Evolutionary conservation across 2,329 filamentous ascomycete genomes (phyloP).

Genomic region (Colletotrichum euphorbiae): DNA sequence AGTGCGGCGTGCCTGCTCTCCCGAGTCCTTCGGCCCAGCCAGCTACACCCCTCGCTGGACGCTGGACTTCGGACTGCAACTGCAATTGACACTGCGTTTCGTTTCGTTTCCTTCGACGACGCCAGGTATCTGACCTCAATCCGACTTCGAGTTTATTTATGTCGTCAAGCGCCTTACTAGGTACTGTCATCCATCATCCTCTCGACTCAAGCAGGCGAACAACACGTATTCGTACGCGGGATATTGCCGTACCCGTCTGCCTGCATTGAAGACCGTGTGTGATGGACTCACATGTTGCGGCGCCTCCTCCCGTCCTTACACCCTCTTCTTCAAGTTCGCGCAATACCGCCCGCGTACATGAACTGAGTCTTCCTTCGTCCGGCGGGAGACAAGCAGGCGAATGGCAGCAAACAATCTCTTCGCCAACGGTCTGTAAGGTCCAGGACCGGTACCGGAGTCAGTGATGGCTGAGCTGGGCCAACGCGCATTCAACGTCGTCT

Average conservation of each 20-base stretch:
- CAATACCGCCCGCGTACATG: conserved; percentile 4
- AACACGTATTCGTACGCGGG: conserved; percentile 18
- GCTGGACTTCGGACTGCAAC: conserved; percentile 23
- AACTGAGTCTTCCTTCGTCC: conserved; percentile 1
- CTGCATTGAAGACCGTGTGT: neutral
- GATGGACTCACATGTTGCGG: conserved; percentile 7
- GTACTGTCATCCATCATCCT: neutral
- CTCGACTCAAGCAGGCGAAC: neutral
- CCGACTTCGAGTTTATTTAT: neutral
- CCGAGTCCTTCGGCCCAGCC: neutral
- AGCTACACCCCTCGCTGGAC: conserved; percentile 7
- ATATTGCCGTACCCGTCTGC: neutral
- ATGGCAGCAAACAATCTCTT: conserved; percentile 6
- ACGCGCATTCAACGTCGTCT: neutral
- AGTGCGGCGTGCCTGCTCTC: neutral
- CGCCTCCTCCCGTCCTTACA: conserved; percentile 11
- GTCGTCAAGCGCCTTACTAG: neutral
- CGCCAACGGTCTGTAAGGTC: neutral
- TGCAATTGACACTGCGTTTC: conserved; percentile 31
- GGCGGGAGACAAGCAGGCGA: neutral
- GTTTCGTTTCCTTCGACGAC: conserved; percentile 24
- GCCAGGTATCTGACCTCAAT: conserved; percentile 12
- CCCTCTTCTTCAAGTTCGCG: conserved; percentile 7
- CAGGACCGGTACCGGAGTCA: neutral
- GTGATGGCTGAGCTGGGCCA: neutral